Evolutionary conservation across 306 rosid species (phyloP), one percentile per base, ranked within the genome.

Genomic region (Dicorynia guianensis): DNA sequence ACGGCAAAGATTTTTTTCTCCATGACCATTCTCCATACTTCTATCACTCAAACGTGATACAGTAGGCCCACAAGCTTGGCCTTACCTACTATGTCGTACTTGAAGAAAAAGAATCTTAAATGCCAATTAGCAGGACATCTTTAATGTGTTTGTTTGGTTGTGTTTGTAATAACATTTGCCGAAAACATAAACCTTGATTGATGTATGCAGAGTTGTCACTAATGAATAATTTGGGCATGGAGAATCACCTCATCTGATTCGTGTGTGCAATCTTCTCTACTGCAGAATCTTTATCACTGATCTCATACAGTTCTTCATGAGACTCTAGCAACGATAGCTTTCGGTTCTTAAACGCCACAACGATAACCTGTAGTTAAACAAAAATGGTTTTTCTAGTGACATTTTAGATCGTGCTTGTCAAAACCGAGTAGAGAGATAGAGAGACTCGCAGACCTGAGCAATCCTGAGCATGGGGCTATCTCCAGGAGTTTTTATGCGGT

Each of bases 331-430:
- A 44, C 40, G 85, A 42, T 75, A 90, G 54, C 50, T 81, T 68
- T 77, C 88, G 78, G 79, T 93, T 93, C 55, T 83, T 93, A 19
- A 89, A 72, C 1, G 95, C 91, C 71, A 93, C 85, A 61, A 80
- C 87, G 49, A 90, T 73, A 61, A 93, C 98, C 98, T 90, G 78
- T 34, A 34, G 11, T 35, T 18, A 75, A 75, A 70, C 54, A 40
- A 47, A 18, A 54, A 39, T 6, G 30, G 11, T 35, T 52, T 25
- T 46, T 30, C 11, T 30, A 5, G 0, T 18, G 30, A 25, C 17
- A 10, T 34, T 58, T 46, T 65, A 2, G 30, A 25, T 62, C 46
- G 57, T 34, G 48, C 30, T 53, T 46, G 46, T 5, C 0, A n/a
- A 35, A 1, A 25, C n/a, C 63, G 40, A 8, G 39, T 53, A n/a